Conservation (phyloP, 169 alveolate species). For the Babesia bigemina region DNA sequence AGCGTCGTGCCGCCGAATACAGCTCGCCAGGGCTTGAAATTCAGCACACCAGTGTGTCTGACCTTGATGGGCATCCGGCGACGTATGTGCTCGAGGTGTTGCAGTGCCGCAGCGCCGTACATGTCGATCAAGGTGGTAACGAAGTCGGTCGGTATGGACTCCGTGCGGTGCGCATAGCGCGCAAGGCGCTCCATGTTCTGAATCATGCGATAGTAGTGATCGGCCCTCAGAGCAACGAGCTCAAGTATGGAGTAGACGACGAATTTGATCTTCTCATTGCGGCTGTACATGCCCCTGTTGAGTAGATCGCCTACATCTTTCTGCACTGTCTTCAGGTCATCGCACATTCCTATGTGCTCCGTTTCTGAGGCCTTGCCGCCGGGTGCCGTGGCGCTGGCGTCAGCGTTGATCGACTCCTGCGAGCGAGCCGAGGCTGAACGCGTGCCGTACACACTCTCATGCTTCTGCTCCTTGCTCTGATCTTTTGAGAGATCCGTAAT, state of each 20-base stretch:
- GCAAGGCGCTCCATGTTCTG: constrained; percentile 29
- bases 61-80: constrained; percentile 15
- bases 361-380: neutral
- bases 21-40: constrained; percentile 20
- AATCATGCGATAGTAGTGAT: constrained; percentile 37
- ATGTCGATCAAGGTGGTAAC: constrained; percentile 14
- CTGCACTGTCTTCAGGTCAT: constrained; percentile 13
- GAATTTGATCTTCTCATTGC: neutral
- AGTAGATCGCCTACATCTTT: constrained; percentile 15
- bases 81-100: constrained; percentile 36
- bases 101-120: constrained; percentile 28
- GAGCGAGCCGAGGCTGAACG: constrained; percentile 3
- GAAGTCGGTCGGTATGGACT: neutral
- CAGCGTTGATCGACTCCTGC: neutral
- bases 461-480: neutral
- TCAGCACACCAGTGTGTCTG: constrained; percentile 23
- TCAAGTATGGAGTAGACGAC: constrained; percentile 14
- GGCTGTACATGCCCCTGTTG: neutral
- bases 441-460: neutral
- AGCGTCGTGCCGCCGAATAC: neutral
- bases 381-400: neutral
- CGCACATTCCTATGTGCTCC: constrained; percentile 11
- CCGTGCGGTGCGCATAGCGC: neutral
- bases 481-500: neutral
- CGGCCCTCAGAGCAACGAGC: constrained; percentile 22